A percentile compares a stretch with the other conserved stretches of the same genome.
phyloP scores from a whole-genome alignment of 768 basidiomycete species.

The Dictyophora rubrovolvata region DNA sequence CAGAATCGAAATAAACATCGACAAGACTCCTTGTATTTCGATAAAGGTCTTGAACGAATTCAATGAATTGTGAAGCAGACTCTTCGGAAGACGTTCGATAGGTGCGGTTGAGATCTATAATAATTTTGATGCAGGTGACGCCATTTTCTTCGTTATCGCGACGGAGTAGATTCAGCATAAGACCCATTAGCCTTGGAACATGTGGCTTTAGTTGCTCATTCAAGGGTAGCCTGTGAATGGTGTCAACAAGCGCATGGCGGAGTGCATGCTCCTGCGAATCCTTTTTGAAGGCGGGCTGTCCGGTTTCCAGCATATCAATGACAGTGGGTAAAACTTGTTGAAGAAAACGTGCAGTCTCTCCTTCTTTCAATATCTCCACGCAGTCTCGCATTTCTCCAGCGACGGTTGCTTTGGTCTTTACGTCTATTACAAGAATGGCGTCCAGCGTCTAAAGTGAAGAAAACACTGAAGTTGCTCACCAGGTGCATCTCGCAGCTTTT shows the following conservation, averaged over 20 bases:
- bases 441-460: neutral
- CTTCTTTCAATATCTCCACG: conserved; percentile 69
- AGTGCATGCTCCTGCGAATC: conserved; percentile 69
- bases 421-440: conserved; percentile 33
- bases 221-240: conserved; percentile 78
- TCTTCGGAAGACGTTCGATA: conserved; percentile 67
- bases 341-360: conserved; percentile 59
- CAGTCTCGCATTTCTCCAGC: conserved; percentile 73
- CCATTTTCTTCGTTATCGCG: conserved; percentile 97
- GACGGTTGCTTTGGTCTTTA: conserved; percentile 58
- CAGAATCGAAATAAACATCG: conserved; percentile 61
- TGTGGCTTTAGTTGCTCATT: conserved; percentile 70
- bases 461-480: neutral
- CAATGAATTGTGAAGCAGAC: conserved; percentile 66
- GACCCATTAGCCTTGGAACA: conserved; percentile 54
- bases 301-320: conserved; percentile 59
- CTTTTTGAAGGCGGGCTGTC: conserved; percentile 56
- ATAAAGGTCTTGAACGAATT: conserved; percentile 70
- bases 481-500: conserved; percentile 1
- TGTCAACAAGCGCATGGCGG: conserved; percentile 79
- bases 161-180: conserved; percentile 76
- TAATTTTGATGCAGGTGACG: conserved; percentile 76
- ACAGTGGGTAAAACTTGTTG: conserved; percentile 66
- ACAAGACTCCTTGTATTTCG: conserved; percentile 65
- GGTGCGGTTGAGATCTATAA: conserved; percentile 79